Percentiles rank a stretch among this genome's conserved stretches.
phyloP scores from a whole-genome alignment of 352 stramenopile genomes.

The Detonula confervacea region DNA sequence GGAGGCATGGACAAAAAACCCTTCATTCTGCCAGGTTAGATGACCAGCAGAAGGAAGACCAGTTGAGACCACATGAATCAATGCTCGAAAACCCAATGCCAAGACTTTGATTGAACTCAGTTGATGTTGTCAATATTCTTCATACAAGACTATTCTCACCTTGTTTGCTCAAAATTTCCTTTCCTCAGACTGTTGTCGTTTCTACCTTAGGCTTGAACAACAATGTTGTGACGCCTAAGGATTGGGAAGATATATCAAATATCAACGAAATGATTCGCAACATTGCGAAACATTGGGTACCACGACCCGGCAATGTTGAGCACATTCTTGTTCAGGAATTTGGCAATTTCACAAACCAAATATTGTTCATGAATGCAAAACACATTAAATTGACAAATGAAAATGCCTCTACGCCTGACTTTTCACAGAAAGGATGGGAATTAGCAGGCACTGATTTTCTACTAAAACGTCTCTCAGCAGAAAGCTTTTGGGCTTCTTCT shows the following conservation, averaged over 20 bases:
- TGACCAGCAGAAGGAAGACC: too few species aligned
- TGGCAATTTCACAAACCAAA: conserved; percentile 38
- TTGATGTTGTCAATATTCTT: too few species aligned
- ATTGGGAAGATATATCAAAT: conserved; percentile 19
- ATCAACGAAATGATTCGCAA: conserved; percentile 40
- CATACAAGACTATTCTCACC: too few species aligned
- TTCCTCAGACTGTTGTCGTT: conserved; percentile 36
- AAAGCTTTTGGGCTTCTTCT: conserved; percentile 4
- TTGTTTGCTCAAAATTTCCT: too few species aligned
- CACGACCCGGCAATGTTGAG: neutral
- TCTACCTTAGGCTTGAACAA: conserved; percentile 33
- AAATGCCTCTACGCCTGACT: conserved; percentile 21
- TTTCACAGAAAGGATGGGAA: conserved; percentile 25
- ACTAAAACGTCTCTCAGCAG: conserved; percentile 3
- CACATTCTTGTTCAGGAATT: conserved; percentile 37
- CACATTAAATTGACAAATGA: conserved; percentile 39
- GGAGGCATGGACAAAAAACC: too few species aligned
- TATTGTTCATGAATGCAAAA: conserved; percentile 35
- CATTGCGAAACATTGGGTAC: conserved; percentile 19
- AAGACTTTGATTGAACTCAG: too few species aligned
- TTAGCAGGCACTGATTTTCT: conserved; percentile 7
- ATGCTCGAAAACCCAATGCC: too few species aligned
- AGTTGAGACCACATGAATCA: too few species aligned
- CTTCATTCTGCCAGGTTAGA: too few species aligned
- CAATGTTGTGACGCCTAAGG: conserved; percentile 26